These are phyloP conservation scores for Myxozyma melibiosi DNA, from an alignment of 805 yeast species.

Conservation along the genomic window DNA sequence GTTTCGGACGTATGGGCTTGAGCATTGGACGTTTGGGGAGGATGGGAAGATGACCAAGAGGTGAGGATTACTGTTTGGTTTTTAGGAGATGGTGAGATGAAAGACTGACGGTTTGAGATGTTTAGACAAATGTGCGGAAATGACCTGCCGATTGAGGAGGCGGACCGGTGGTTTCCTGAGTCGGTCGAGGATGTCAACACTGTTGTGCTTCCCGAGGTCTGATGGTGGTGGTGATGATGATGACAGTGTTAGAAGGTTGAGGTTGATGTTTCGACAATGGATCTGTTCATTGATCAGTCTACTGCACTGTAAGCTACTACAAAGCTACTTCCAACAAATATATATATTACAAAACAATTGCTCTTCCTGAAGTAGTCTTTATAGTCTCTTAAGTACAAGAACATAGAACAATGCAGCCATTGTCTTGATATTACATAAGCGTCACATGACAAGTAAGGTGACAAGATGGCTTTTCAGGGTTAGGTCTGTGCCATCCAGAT, in stretches of 20 bases:
- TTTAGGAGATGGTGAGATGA: background rate
- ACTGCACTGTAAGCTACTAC: no score
- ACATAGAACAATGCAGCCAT: no score
- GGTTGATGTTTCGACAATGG: no score
- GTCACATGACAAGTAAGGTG: no score
- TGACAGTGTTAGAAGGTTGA: slow-evolving; percentile 3
- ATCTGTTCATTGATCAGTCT: no score
- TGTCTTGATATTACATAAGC: no score
- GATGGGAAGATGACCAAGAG: slow-evolving; percentile 30
- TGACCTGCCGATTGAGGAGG: slow-evolving; percentile 19
- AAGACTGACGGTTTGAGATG: background rate
- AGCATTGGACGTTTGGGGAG: slow-evolving; percentile 30
- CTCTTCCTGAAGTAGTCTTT: no score
- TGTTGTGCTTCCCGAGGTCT: slow-evolving; percentile 7
- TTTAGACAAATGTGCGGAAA: slow-evolving; percentile 30
- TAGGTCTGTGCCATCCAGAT: no score
- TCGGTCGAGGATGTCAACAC: slow-evolving; percentile 22
- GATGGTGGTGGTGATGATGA: slow-evolving; percentile 10
- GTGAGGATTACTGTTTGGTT: slow-evolving; percentile 1
- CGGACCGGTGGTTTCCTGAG: slow-evolving; percentile 26
- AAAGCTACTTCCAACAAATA: background rate
- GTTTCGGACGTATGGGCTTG: slow-evolving; percentile 31
- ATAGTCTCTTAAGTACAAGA: no score
- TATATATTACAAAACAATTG: no score
- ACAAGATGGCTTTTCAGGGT: no score